A percentile compares a stretch with the other conserved stretches of the same genome.
Evolutionary conservation across 345 rosid genomes (phyloP).

Genomic region (Limnanthes douglasii): DNA sequence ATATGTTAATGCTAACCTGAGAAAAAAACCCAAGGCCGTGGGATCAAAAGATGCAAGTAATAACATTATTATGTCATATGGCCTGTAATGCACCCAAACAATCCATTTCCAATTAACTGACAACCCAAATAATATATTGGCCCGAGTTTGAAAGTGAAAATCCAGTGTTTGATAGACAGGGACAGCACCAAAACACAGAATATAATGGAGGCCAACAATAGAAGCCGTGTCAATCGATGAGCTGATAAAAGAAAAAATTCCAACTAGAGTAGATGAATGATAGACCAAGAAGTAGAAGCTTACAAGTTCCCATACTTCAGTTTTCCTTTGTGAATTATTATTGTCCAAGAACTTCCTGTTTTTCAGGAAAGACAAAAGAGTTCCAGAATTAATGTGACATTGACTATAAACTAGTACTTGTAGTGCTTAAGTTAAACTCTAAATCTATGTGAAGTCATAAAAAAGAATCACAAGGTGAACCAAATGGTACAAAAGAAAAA

Average conservation of each 20-base stretch:
- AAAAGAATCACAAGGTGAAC: not conserved
- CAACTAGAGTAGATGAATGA: too few relatives aligned
- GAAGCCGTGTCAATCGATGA: not conserved
- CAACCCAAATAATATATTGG: too few relatives aligned
- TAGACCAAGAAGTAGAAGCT: slow-evolving; percentile 10
- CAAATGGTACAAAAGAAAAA: slow-evolving; percentile 2
- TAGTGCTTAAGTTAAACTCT: too few relatives aligned
- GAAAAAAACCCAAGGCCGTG: not conserved
- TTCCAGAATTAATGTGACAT: not conserved
- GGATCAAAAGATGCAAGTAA: not conserved
- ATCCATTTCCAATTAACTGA: too few relatives aligned
- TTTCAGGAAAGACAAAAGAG: slow-evolving; percentile 3
- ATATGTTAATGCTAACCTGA: slow-evolving; percentile 44
- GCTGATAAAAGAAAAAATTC: slow-evolving; percentile 6
- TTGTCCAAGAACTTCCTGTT: slow-evolving; percentile 37
- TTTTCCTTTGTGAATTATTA: slow-evolving; percentile 23
- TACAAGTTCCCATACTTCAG: slow-evolving; percentile 83
- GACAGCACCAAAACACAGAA: too few relatives aligned
- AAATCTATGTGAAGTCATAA: too few relatives aligned
- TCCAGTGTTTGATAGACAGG: too few relatives aligned
- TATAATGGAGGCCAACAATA: too few relatives aligned
- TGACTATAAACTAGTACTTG: too few relatives aligned
- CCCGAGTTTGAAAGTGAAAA: too few relatives aligned
- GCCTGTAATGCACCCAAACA: too few relatives aligned
- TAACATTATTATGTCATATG: too few relatives aligned